phyloP scores from a whole-genome alignment of 2,329 filamentous ascomycete species.

The Talaromyces sp. region DNA sequence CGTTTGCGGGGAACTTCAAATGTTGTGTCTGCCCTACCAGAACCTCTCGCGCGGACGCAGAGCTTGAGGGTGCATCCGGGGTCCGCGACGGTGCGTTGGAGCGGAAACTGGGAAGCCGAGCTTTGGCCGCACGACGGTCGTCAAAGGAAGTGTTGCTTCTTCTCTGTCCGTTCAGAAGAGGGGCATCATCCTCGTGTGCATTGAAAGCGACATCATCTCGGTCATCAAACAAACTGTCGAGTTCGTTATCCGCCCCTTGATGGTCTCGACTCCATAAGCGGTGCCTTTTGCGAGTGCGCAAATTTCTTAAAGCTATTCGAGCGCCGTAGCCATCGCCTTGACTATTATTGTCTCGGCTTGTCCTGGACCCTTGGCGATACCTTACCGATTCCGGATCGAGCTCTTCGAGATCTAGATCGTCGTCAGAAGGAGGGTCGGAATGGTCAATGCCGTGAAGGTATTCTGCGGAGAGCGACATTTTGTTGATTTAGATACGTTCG shows the following conservation, averaged over 20 bases:
- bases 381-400: conserved; percentile 38
- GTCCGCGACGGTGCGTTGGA: conserved; percentile 35
- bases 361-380: conserved; percentile 22
- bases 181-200: conserved; percentile 66
- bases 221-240: conserved; percentile 64
- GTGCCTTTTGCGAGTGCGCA: conserved; percentile 49
- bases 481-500: conserved; percentile 10
- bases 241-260: conserved; percentile 56
- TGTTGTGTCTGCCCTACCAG: conserved; percentile 71
- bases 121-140: conserved; percentile 45
- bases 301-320: conserved; percentile 47
- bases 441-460: conserved; percentile 34
- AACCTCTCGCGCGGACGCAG: conserved; percentile 64
- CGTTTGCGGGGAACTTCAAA: conserved; percentile 79
- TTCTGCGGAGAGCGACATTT: conserved; percentile 37
- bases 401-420: conserved; percentile 47
- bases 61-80: conserved; percentile 39
- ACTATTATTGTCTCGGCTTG: conserved; percentile 29
- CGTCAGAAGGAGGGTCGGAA: conserved; percentile 33
- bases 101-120: conserved; percentile 68
- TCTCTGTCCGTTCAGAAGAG: conserved; percentile 58
- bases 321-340: conserved; percentile 32
- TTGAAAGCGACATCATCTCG: conserved; percentile 52
- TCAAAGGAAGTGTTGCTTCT: conserved; percentile 37
- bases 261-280: conserved; percentile 38